Conservation (phyloP, 1,139 yeast genomes). For the Taphrina flavorubra region DNA sequence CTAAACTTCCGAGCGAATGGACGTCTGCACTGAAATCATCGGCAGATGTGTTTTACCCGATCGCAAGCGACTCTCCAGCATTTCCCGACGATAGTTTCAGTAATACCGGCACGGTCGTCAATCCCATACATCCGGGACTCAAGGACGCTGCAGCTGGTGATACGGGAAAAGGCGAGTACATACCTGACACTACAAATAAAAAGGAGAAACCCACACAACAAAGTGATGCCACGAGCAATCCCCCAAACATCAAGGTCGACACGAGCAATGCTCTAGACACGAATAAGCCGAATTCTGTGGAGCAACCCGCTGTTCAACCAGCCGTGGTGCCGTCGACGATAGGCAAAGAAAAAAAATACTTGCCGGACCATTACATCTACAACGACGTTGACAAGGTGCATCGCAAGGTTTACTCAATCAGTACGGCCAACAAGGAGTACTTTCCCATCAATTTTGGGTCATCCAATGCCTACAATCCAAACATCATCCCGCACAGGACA, state of each 20-base stretch:
- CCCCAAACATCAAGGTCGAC: not conserved
- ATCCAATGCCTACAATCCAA: constrained; percentile 24
- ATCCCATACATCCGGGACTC: constrained; percentile 1
- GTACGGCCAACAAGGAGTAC: constrained; percentile 18
- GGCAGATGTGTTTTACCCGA: constrained; percentile 9
- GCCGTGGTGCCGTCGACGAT: not conserved
- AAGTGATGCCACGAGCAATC: not conserved
- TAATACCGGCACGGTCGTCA: not conserved
- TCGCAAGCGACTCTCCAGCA: constrained; percentile 1
- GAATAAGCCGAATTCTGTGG: too few species aligned
- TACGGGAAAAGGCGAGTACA: not conserved
- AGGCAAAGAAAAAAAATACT: not conserved
- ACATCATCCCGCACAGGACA: constrained; percentile 32
- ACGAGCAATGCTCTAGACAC: too few species aligned
- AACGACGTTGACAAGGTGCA: constrained; percentile 17
- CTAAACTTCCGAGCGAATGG: constrained; percentile 6
- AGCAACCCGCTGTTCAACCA: too few species aligned
- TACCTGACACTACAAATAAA: not conserved
- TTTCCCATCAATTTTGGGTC: constrained; percentile 17
- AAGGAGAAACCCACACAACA: not conserved
- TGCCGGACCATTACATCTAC: constrained; percentile 26
- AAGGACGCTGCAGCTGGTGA: not conserved
- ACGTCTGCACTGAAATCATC: constrained; percentile 6
- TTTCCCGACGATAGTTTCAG: not conserved
- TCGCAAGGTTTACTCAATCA: constrained; percentile 16